Base-by-base conservation (phyloP, 805 yeast genomes). In the Starmerella sp. region DNA sequence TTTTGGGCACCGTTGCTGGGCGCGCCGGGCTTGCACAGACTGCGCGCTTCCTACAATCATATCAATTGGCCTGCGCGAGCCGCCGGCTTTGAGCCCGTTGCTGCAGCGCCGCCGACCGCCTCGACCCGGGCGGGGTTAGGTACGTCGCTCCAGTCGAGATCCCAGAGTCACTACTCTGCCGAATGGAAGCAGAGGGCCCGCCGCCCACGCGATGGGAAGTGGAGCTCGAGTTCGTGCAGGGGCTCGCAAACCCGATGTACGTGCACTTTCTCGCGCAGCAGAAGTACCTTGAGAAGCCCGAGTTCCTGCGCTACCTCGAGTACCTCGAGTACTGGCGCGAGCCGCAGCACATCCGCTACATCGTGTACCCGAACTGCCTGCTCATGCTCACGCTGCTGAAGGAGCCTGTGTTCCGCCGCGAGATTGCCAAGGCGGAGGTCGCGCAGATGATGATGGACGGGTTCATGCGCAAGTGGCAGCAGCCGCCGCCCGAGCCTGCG, bases 191-290 rank as follows among this genome's bases (percentile, higher is more conserved):
- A 86, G 76, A 58, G 17, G 60, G 61, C 29, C 60, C 58, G 42
- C 62, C 65, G 36, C 65, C 66, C 22, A 56, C 85, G 5, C 69
- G 95, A 55, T 87, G 91, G 87, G 95, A 86, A 64, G 80, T 86
- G 28, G 95, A 86, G 62, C 74, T 86, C n/a, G 97, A 85, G 78
- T 91, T 91, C 70, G 95, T 91, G 3, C 97, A 91, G 70, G 83
- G 95, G 14, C 74, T 91, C 36, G 87, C 96, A 2, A 93, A 91
- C 68, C 81, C 91, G 46, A 95, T 84, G 67, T 91, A 90, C 66
- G 75, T 91, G 54, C 83, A 87, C 60, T 89, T 81, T 64, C 74
- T 91, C 30, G 96, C 96, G 2, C 96, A 90, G 68, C 85, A 82
- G 61, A 82, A 82, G 55, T 82, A 82, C 65, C 73, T 90, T 11